phyloP scores from a whole-genome alignment of 495 filamentous ascomycete genomes.

The Tricharina praecox region DNA sequence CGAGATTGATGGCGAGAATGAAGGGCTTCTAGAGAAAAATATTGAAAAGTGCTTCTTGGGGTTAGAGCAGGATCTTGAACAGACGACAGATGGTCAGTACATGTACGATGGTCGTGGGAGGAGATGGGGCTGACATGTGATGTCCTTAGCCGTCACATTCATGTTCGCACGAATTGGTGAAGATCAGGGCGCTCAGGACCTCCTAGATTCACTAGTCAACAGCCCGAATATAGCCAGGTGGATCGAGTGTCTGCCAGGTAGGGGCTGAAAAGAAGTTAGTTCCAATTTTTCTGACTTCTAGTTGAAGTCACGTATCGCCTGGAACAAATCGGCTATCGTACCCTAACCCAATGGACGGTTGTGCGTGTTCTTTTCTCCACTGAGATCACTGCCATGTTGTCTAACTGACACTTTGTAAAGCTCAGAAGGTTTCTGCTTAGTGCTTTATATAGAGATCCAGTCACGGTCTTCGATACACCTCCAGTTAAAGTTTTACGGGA shows the following conservation, averaged over 20 bases:
- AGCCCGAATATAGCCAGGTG: slow-evolving; percentile 40
- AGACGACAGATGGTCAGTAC: background rate
- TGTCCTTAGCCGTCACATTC: slow-evolving; percentile 42
- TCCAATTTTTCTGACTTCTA: no score
- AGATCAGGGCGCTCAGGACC: slow-evolving; percentile 43
- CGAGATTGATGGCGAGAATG: slow-evolving; percentile 45
- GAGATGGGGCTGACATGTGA: slow-evolving; percentile 22
- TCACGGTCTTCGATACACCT: no score
- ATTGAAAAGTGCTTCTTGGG: slow-evolving; percentile 38
- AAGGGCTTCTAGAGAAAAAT: slow-evolving; percentile 36
- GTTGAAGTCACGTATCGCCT: no score
- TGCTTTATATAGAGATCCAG: no score
- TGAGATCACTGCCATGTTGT: no score
- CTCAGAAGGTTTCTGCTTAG: no score
- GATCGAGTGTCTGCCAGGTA: slow-evolving; percentile 31
- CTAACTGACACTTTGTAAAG: no score
- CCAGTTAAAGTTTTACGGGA: no score
- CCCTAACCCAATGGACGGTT: no score
- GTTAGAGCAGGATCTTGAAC: slow-evolving; percentile 11
- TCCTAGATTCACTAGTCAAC: slow-evolving; percentile 42
- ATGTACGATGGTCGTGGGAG: slow-evolving; percentile 12
- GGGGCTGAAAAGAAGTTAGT: no score
- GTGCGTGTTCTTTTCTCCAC: no score
- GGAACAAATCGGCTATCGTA: no score
- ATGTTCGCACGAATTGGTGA: slow-evolving; percentile 56